phyloP scores from a whole-genome alignment of 2,329 filamentous ascomycete genomes.

The Cladosporium sp. region DNA sequence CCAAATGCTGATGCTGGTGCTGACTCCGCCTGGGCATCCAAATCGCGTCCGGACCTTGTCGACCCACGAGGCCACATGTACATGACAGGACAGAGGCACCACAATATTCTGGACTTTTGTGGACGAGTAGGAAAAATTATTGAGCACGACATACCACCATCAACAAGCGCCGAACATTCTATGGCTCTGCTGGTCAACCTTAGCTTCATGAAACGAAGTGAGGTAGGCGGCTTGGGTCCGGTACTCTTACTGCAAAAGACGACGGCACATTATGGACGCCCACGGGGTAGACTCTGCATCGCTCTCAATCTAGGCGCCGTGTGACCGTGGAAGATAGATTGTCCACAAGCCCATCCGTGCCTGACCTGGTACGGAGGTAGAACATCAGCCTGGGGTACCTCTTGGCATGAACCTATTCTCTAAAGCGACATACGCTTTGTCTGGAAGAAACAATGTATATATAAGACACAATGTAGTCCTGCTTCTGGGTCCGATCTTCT shows the following conservation, averaged over 20 bases:
- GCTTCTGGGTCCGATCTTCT: neutral
- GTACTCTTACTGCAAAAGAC: neutral
- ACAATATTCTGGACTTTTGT: no score
- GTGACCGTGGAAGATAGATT: constrained; percentile 13
- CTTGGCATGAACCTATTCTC: constrained; percentile 1
- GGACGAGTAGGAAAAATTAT: no score
- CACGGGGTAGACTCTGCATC: constrained; percentile 5
- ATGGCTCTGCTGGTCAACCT: no score
- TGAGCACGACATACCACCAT: no score
- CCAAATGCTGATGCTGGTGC: no score
- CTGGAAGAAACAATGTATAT: neutral
- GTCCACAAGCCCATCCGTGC: constrained; percentile 5
- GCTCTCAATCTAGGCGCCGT: neutral
- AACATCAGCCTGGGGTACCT: constrained; percentile 5
- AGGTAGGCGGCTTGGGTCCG: constrained; percentile 3
- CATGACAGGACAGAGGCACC: no score
- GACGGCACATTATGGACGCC: neutral
- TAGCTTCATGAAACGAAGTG: constrained; percentile 1
- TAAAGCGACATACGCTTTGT: neutral
- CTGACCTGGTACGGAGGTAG: constrained; percentile 8
- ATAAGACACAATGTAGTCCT: neutral
- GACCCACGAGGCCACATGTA: no score
- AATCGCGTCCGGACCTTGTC: no score
- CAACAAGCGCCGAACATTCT: no score
- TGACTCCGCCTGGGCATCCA: no score